Evolutionary conservation across 2,329 filamentous ascomycete species (phyloP), one percentile per base, ranked within the genome.

Genomic region (Diaporthe amygdali): DNA sequence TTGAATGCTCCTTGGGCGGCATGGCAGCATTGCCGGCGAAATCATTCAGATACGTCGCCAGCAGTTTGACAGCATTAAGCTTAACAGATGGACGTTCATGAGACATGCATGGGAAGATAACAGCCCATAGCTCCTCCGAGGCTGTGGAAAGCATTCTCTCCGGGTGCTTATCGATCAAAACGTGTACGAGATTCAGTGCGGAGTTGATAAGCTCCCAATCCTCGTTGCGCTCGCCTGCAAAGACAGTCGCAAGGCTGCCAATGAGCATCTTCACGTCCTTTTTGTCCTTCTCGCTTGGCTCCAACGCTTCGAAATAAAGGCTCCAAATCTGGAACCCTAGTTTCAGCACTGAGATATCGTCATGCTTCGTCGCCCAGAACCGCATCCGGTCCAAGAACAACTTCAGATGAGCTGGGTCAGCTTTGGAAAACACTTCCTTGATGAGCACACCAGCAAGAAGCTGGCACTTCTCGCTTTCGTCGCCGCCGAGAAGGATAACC

Each of bases 391-490:
- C 83, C 46, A 96, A 82, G 78, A 97, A 95, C 56, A 89, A 91
- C 73, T 91, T 88, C 46, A 90, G 85, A 71, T 91, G 89, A 74
- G 95, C 93, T 73, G 89, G 88, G 78, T 96, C 93, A 2, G 95
- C 92, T 76, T 92, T 91, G 70, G 90, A 89, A 81, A 97, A 97
- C 22, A 96, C 88, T 77, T 93, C 91, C 77, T 93, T 94, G 70
- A 98, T 84, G 54, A 99, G 84, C 70, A 92, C 90, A 54, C 91
- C 92, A 0, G 95, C 95, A 80, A 96, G 92, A 73, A 95, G 89
- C 37, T 94, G 91, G 81, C 96, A 99, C 75, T 94, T 93, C 66
- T 92, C 89, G 61, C 94, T 94, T 68, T 97, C 93, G 72, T 99
- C 96, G 76, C 98, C 97, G 71, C 93, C 91, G 73, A 98, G 88